Conservation (phyloP, 352 stramenopile species). For the Phytophthora sojae region DNA sequence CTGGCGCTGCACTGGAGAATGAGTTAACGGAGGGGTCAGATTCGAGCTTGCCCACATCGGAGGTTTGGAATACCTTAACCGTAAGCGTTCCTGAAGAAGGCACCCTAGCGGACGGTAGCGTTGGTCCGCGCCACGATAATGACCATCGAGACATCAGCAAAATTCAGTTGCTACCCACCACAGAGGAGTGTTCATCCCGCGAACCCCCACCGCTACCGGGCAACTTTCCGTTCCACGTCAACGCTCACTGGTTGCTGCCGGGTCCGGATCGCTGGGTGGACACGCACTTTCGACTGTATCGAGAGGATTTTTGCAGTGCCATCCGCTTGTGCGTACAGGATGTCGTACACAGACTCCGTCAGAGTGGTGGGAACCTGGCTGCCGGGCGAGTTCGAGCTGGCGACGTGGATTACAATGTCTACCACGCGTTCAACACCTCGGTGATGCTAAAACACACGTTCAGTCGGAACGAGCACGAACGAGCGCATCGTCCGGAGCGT, state of each 20-base stretch:
- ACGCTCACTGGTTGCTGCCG: slow-evolving; percentile 49
- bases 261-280: slow-evolving; percentile 53
- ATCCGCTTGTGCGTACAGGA: slow-evolving; percentile 49
- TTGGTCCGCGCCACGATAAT: slow-evolving; percentile 53
- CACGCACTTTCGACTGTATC: slow-evolving; percentile 55
- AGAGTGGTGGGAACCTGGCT: slow-evolving; percentile 15
- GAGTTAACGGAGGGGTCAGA: not conserved
- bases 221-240: slow-evolving; percentile 47
- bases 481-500: slow-evolving; percentile 21
- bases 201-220: slow-evolving; percentile 42
- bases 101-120: slow-evolving; percentile 24
- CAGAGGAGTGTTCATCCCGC: slow-evolving; percentile 38
- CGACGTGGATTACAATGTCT: slow-evolving; percentile 47
- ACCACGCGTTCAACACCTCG: slow-evolving; percentile 5
- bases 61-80: slow-evolving; percentile 40
- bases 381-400: slow-evolving; percentile 27
- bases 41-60: not conserved
- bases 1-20: slow-evolving; percentile 9
- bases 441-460: slow-evolving; percentile 35
- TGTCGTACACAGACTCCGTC: slow-evolving; percentile 29
- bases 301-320: slow-evolving; percentile 47
- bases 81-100: slow-evolving; percentile 32
- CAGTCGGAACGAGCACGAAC: slow-evolving; percentile 31
- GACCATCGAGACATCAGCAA: slow-evolving; percentile 40
- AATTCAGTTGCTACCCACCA: slow-evolving; percentile 48